Evolutionary conservation across 352 stramenopile species (phyloP), one percentile per base, ranked within the genome.

Genomic region (Pythium rhizo-oryzae): DNA sequence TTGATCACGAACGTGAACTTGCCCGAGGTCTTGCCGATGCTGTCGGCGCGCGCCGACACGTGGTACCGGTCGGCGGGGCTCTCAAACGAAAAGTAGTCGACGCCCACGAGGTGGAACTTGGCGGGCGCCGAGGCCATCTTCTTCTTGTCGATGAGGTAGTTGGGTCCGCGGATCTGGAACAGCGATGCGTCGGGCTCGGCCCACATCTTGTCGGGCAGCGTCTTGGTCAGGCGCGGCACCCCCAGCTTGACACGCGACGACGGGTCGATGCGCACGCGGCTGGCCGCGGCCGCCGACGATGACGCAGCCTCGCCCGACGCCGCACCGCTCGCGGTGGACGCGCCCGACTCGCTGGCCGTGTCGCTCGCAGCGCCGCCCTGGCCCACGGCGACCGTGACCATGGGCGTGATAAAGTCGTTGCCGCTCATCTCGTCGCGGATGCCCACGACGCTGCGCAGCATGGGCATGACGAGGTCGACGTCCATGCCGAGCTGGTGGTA

Each of bases 1-100:
- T 94, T 96, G 55, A 97, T 78, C 7, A 97, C 86, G 63, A 97
- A 95, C 50, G 85, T 94, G 72, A 97, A 97, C 67, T 93, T 90
- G 39, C 52, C 67, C 53, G 82, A 81, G 13, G 74, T 92, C 55
- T 80, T 78, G 24, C 86, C 92, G 52, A 97, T 83, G 54, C 80
- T 92, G 56, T 92, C 90, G 7, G 75, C 54, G 16, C 79, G 89
- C 41, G 75, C 69, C 53, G 85, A 92, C 28, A 97, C 67, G 62
- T 97, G 78, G 71, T 95, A 96, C 25, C 89, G 78, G 52, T 96
- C 87, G 15, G 56, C 72, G 35, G 84, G 53, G 39, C 70, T 82
- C 58, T 95, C 85, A 54, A 95, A 95, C 47, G 85, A 89, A 33
- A 95, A 75, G 28, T 93, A 71, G 62, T 96, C 89, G 56, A 96